A percentile compares a stretch with the other conserved stretches of the same genome.
Evolutionary conservation across 345 rosid species (phyloP).

Genomic region (Tarenaya hassleriana): DNA sequence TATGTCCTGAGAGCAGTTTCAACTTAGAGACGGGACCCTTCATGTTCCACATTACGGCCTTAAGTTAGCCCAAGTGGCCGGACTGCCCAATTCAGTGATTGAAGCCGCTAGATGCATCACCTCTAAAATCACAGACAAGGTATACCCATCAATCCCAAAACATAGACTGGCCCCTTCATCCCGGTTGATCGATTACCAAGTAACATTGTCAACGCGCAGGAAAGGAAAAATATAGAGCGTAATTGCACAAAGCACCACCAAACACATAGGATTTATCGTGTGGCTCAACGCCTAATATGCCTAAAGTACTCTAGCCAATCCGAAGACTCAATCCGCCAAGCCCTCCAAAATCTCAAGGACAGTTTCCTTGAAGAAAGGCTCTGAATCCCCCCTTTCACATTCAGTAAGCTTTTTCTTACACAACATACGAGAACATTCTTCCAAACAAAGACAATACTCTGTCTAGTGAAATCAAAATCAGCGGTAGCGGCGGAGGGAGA

Average conservation of each 20-base stretch:
- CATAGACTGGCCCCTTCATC: no score
- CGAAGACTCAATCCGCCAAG: constrained; percentile 60
- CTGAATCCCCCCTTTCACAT: no score
- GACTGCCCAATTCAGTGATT: constrained; percentile 71
- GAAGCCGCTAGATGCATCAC: constrained; percentile 78
- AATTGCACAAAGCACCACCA: constrained; percentile 46
- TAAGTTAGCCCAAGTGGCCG: constrained; percentile 74
- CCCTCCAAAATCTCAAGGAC: constrained; percentile 60
- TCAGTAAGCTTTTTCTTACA: no score
- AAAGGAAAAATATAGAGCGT: constrained; percentile 54
- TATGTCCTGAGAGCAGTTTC: constrained; percentile 41
- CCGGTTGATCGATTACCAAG: no score
- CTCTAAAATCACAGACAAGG: constrained; percentile 58
- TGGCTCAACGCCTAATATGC: constrained; percentile 66
- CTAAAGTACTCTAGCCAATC: constrained; percentile 61
- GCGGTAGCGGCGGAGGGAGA: constrained; percentile 62
- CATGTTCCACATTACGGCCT: constrained; percentile 85
- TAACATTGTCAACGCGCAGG: constrained; percentile 33
- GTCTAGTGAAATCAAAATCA: constrained; percentile 28
- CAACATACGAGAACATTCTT: neutral
- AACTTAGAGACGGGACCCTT: constrained; percentile 70
- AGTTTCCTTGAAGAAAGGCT: constrained; percentile 37
- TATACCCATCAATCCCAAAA: no score
- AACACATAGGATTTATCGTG: constrained; percentile 40
- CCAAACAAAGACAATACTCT: constrained; percentile 22